phyloP scores from a whole-genome alignment of 1,284 basidiomycete species.

The Ceraceosorus guamensis region DNA sequence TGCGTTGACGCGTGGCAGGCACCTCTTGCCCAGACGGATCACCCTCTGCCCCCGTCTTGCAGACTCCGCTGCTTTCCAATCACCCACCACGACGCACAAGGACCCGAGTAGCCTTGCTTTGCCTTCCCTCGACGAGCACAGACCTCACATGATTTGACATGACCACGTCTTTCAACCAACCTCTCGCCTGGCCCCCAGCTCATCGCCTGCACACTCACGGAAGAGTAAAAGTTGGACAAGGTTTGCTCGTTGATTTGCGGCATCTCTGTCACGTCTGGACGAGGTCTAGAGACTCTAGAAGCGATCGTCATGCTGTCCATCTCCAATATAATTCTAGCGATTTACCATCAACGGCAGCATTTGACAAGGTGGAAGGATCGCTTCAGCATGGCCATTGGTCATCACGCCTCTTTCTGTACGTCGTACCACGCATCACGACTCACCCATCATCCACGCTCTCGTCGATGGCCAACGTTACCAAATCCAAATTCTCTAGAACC shows the following conservation, averaged over 20 bases:
- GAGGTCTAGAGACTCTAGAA: constrained; percentile 83
- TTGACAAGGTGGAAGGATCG: not conserved
- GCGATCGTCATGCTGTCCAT: constrained; percentile 93
- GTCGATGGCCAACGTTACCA: constrained; percentile 86
- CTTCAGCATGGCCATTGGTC: constrained; percentile 3
- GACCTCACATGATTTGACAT: too few species aligned
- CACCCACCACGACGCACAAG: too few species aligned
- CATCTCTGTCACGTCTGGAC: constrained; percentile 76
- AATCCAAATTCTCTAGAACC: constrained; percentile 86
- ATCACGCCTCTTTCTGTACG: too few species aligned
- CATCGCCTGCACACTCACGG: constrained; percentile 20
- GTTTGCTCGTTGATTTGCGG: constrained; percentile 96
- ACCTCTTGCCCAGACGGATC: too few species aligned
- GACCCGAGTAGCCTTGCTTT: too few species aligned
- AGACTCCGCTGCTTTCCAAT: too few species aligned
- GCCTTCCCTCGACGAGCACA: too few species aligned
- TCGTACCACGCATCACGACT: constrained; percentile 49
- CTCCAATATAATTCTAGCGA: constrained; percentile 81
- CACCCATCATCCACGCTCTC: constrained; percentile 98
- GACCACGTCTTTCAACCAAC: too few species aligned
- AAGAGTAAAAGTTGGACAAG: constrained; percentile 48
- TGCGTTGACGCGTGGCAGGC: too few species aligned
- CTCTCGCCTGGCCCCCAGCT: too few species aligned
- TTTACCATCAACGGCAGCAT: not conserved
- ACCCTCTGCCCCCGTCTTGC: too few species aligned